A percentile compares a stretch with the other conserved stretches of the same genome.
phyloP scores from a whole-genome alignment of 116 monocot species.

The Trichopus zeylanicus region DNA sequence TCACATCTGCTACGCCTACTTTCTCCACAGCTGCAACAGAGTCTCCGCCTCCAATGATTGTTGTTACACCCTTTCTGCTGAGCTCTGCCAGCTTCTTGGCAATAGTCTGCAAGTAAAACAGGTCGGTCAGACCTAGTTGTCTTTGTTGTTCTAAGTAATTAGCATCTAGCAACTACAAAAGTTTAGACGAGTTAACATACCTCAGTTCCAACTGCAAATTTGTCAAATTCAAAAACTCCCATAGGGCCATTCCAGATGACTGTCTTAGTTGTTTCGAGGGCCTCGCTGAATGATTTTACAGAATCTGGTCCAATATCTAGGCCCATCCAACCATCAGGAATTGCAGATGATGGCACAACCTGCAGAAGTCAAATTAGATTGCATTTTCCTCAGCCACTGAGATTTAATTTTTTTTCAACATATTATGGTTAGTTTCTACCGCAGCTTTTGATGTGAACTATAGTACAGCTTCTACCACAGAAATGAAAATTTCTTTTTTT shows the following conservation, averaged over 20 bases:
- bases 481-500: no score
- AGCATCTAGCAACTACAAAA: conserved; percentile 35
- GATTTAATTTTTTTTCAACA: background rate
- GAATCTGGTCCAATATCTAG: conserved; percentile 89
- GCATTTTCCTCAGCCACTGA: background rate
- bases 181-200: background rate
- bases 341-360: conserved; percentile 65
- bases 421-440: no score
- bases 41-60: conserved; percentile 43
- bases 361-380: conserved; percentile 14
- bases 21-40: conserved; percentile 52
- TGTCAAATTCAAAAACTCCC: conserved; percentile 55
- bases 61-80: conserved; percentile 32
- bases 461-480: conserved; percentile 77
- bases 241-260: conserved; percentile 44
- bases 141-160: conserved; percentile 84
- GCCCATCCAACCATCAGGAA: conserved; percentile 92
- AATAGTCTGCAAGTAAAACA: conserved; percentile 18
- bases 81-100: conserved; percentile 44
- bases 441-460: no score
- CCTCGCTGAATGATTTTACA: conserved; percentile 42
- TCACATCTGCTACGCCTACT: conserved; percentile 29
- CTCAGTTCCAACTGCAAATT: conserved; percentile 34
- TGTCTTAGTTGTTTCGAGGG: conserved; percentile 25
- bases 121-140: no score